Conservation (phyloP, 1,139 yeast species). For the Williopsis jadinii region DNA sequence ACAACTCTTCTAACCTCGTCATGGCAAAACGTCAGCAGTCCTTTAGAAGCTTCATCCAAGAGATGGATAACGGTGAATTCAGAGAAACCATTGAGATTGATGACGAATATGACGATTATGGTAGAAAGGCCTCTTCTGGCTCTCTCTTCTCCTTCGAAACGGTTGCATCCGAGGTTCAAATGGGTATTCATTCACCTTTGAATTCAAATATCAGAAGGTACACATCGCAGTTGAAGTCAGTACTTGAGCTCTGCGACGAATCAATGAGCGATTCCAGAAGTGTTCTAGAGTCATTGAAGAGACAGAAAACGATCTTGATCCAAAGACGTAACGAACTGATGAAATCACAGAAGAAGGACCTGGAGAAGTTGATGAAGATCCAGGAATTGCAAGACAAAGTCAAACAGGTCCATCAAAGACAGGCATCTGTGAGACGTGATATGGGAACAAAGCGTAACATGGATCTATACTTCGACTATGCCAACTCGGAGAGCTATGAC, state of each 20-base stretch:
- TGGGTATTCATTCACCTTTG: background rate
- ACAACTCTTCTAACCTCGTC: too few species aligned
- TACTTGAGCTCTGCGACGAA: constrained; percentile 20
- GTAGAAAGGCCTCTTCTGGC: background rate
- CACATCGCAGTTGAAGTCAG: constrained; percentile 13
- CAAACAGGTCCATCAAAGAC: constrained; percentile 4
- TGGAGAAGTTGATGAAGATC: constrained; percentile 8
- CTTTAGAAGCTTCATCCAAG: constrained; percentile 26
- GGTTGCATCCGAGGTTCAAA: constrained; percentile 20
- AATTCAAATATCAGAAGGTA: constrained; percentile 6
- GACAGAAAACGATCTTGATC: constrained; percentile 19
- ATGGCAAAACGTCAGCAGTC: too few species aligned
- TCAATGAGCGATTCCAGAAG: constrained; percentile 15
- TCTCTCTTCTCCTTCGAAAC: constrained; percentile 20
- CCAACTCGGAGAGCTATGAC: constrained; percentile 8
- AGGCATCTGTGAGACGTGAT: constrained; percentile 1
- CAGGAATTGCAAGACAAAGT: constrained; percentile 9
- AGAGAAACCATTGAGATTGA: constrained; percentile 37
- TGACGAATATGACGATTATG: constrained; percentile 12
- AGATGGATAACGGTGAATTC: constrained; percentile 34
- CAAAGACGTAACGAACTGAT: constrained; percentile 9
- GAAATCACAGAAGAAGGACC: constrained; percentile 9
- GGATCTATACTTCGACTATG: constrained; percentile 2
- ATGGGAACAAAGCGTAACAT: background rate
- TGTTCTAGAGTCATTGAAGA: constrained; percentile 17